These are phyloP conservation scores for Kwoniella botswanensis DNA, from an alignment of 768 basidiomycete genomes.

Conservation along the genomic window DNA sequence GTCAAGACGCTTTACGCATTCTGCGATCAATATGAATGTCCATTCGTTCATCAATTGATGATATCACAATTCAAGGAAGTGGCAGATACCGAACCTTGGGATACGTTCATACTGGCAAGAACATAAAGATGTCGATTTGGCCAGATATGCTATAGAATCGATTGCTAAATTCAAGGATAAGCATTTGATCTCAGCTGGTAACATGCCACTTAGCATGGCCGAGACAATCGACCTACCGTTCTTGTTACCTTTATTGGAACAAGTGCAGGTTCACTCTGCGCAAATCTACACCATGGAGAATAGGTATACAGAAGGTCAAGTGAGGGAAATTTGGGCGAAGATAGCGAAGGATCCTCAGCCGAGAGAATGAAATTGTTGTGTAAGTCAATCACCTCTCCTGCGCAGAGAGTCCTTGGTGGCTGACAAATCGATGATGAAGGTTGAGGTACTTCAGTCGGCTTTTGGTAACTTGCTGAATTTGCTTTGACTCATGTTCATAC, in stretches of 20 bases:
- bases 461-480: too few relatives aligned
- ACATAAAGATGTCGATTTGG: neutral
- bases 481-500: too few relatives aligned
- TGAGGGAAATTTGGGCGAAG: neutral
- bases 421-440: too few relatives aligned
- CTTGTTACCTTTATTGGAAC: neutral
- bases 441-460: too few relatives aligned
- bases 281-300: neutral
- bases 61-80: neutral
- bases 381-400: too few relatives aligned
- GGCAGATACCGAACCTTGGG: constrained; percentile 5
- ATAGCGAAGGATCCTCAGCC: neutral
- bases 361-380: neutral
- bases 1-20: neutral
- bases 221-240: neutral
- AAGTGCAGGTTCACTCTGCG: neutral
- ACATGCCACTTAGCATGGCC: neutral
- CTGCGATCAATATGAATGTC: neutral
- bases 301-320: neutral
- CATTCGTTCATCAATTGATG: neutral
- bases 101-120: constrained; percentile 1
- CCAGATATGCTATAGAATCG: neutral
- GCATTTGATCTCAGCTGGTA: neutral
- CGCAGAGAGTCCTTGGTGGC: too few relatives aligned
- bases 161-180: neutral